Conservation (phyloP, 257 asterid genomes). For the Solanum ahanhuiri region DNA sequence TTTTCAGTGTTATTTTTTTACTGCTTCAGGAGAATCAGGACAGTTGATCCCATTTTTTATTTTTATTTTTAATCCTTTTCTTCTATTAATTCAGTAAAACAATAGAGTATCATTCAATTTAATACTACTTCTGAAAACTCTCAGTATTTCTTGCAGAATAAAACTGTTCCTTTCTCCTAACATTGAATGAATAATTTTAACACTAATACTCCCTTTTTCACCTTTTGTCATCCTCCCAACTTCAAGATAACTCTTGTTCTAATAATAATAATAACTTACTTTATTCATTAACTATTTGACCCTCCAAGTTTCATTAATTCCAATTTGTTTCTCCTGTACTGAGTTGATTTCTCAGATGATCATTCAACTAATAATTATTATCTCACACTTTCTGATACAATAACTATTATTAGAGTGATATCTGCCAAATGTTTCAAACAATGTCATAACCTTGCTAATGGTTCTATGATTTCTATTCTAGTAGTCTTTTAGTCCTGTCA, state of each 20-base stretch:
- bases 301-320: background rate
- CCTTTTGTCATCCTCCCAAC: background rate
- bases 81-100: background rate
- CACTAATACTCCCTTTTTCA: background rate
- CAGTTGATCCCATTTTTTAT: background rate
- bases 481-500: background rate
- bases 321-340: background rate
- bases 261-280: background rate
- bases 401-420: background rate
- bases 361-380: background rate
- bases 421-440: background rate
- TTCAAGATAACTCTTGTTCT: background rate
- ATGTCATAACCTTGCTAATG: background rate
- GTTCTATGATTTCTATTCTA: background rate
- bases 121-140: background rate
- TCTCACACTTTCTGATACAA: background rate
- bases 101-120: background rate
- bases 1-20: background rate
- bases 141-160: background rate
- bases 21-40: slow-evolving; percentile 5
- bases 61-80: background rate
- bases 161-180: background rate
- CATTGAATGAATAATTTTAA: background rate
- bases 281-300: background rate
- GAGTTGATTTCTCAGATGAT: background rate